Conservation (phyloP, 345 rosid species). For the Physaria fendleri region DNA sequence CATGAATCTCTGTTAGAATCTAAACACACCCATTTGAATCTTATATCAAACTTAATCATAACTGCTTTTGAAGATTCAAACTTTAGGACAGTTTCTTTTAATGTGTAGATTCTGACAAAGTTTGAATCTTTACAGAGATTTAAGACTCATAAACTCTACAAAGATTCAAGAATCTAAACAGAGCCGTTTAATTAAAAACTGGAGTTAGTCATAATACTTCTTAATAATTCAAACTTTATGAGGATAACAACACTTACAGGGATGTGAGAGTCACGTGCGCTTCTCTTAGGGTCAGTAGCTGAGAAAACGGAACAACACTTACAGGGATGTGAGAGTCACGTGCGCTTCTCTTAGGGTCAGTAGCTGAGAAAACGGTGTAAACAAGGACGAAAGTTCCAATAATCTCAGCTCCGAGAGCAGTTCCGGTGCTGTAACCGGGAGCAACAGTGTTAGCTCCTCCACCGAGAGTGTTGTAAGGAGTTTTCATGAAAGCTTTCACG, state of each 20-base stretch:
- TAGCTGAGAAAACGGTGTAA: constrained; percentile 93
- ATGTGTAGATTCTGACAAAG: no score
- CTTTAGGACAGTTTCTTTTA: no score
- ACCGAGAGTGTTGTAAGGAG: constrained; percentile 44
- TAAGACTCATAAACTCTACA: no score
- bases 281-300: constrained; percentile 90
- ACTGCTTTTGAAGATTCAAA: no score
- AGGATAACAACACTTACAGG: constrained; percentile 44
- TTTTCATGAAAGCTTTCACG: constrained; percentile 68
- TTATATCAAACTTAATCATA: no score
- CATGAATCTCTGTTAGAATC: no score
- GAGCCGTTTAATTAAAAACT: background rate
- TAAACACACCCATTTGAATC: background rate
- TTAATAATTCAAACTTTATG: background rate
- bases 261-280: constrained; percentile 84
- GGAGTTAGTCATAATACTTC: background rate
- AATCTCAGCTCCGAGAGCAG: constrained; percentile 77
- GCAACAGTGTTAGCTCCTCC: constrained; percentile 66
- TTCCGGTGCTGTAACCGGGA: constrained; percentile 47
- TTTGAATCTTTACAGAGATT: no score
- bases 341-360: constrained; percentile 87
- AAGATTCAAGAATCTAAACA: background rate
- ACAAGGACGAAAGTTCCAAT: constrained; percentile 84
- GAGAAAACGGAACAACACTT: constrained; percentile 79
- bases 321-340: constrained; percentile 94